Conservation (phyloP, 768 basidiomycete species). For the Leccinum longicurvipes region DNA sequence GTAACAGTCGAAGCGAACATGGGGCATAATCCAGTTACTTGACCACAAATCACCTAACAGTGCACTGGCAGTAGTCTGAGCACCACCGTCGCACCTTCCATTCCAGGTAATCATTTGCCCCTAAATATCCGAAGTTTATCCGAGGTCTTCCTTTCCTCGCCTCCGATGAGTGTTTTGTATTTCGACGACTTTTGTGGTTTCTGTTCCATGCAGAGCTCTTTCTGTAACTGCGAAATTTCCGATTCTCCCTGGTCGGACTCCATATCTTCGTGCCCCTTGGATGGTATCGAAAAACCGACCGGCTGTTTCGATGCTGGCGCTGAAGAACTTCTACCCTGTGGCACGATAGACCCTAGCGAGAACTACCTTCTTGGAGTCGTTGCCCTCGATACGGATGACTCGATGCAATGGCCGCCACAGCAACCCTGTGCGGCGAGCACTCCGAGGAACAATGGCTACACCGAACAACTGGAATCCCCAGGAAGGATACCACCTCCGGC, state of each 20-base stretch:
- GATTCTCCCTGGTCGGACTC: slow-evolving; percentile 8
- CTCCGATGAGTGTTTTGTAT: slow-evolving; percentile 8
- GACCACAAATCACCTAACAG: background rate
- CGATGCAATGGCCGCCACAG: background rate
- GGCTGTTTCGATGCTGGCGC: background rate
- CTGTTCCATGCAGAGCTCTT: background rate
- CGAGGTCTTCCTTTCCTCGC: background rate
- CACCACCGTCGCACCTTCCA: background rate
- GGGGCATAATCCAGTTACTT: background rate
- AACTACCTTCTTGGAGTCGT: background rate
- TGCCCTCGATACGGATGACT: background rate
- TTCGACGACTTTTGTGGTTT: slow-evolving; percentile 2
- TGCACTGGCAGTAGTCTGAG: background rate
- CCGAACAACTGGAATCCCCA: slow-evolving; percentile 4
- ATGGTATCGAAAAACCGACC: background rate
- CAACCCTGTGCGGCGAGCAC: background rate
- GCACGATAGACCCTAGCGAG: background rate
- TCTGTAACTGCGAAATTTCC: slow-evolving; percentile 5
- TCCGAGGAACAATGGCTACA: slow-evolving; percentile 5
- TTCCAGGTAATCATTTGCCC: background rate
- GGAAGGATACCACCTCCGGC: slow-evolving; percentile 13
- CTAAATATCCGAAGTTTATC: background rate
- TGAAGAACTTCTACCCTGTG: background rate
- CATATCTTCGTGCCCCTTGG: background rate
- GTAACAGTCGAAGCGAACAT: too few species aligned